Evolutionary conservation across 306 rosid species (phyloP).

Genomic region (Vicia faba): DNA sequence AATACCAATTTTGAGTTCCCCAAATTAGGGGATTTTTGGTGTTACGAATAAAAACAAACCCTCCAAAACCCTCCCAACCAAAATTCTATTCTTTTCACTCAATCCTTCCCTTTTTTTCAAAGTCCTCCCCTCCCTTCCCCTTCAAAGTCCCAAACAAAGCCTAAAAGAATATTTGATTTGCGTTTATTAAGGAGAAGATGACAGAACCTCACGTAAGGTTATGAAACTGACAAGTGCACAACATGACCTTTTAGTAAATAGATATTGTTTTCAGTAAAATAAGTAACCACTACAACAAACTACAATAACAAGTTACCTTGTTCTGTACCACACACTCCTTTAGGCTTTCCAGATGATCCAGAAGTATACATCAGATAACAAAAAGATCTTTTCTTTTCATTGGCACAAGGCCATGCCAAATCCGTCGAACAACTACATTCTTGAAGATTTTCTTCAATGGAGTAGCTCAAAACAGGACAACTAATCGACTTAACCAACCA

Average conservation of each 20-base stretch:
- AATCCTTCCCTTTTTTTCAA: no score
- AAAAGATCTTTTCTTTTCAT: constrained; percentile 57
- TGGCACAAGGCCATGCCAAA: constrained; percentile 59
- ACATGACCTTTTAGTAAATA: not conserved
- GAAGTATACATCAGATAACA: constrained; percentile 91
- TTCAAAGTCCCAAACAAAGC: no score
- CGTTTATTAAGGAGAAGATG: no score
- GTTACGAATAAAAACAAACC: no score
- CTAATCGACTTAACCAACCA: constrained; percentile 49
- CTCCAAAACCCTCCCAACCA: no score
- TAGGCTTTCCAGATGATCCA: constrained; percentile 92
- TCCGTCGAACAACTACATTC: constrained; percentile 30
- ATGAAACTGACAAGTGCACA: constrained; percentile 3
- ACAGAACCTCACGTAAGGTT: not conserved
- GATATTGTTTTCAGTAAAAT: constrained; percentile 4
- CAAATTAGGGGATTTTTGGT: no score
- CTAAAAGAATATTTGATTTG: no score
- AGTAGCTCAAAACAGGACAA: constrained; percentile 54
- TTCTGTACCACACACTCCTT: constrained; percentile 90
- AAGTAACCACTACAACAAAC: constrained; percentile 7
- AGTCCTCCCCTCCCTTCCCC: no score
- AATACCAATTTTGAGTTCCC: no score
- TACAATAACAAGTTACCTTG: constrained; percentile 49
- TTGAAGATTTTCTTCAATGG: constrained; percentile 49
- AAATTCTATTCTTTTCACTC: no score